Evolutionary conservation across 495 filamentous ascomycete genomes (phyloP).

Genomic region (Entonaema liquescens): DNA sequence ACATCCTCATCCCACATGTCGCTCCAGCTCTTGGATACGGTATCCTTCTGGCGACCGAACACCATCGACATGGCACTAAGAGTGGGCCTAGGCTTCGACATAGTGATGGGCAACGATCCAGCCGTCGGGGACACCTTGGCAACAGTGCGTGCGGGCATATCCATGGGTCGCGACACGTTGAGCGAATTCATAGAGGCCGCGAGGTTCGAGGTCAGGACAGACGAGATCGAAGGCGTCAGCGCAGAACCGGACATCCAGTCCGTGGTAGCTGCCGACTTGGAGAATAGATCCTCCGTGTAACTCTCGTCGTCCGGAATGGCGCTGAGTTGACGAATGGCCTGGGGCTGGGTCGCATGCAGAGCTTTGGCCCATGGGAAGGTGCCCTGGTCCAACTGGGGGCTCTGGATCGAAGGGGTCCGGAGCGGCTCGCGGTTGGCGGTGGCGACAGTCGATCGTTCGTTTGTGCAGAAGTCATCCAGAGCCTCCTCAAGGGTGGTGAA

Average conservation of each 20-base stretch:
- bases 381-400: conserved; percentile 78
- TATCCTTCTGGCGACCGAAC: conserved; percentile 76
- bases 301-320: conserved; percentile 78
- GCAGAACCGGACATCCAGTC: conserved; percentile 75
- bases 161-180: conserved; percentile 54
- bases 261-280: conserved; percentile 74
- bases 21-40: conserved; percentile 95
- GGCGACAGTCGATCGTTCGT: conserved; percentile 74
- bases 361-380: conserved; percentile 97
- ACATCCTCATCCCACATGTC: conserved; percentile 94
- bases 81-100: conserved; percentile 68
- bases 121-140: conserved; percentile 61
- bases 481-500: conserved; percentile 90
- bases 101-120: conserved; percentile 78
- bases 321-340: conserved; percentile 83
- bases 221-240: conserved; percentile 80
- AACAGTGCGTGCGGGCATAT: conserved; percentile 43
- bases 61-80: conserved; percentile 68
- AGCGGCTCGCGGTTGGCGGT: conserved; percentile 94
- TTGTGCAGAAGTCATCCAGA: conserved; percentile 92
- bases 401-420: conserved; percentile 93
- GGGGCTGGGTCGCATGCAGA: conserved; percentile 77
- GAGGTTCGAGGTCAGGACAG: conserved; percentile 77
- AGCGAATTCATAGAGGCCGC: conserved; percentile 73
- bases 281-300: conserved; percentile 89